Evolutionary conservation across 2,329 filamentous ascomycete genomes (phyloP).

Genomic region (Didymella pomorum): DNA sequence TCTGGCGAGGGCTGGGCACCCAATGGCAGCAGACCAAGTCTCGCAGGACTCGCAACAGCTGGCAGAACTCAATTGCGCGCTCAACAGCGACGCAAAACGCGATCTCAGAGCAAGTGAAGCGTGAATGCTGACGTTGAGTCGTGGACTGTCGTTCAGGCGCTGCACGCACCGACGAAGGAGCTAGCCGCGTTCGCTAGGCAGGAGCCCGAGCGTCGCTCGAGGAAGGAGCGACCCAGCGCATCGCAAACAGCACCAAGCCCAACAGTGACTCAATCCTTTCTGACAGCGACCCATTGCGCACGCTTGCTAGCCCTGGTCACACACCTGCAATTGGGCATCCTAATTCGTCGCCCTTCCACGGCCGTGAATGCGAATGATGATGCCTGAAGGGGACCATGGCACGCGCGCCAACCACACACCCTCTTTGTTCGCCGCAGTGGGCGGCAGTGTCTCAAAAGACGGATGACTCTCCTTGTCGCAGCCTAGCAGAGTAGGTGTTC

Average conservation of each 20-base stretch:
- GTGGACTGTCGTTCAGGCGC: constrained; percentile 20
- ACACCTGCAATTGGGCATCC: constrained; percentile 38
- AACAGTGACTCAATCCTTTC: constrained; percentile 37
- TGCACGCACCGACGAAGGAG: constrained; percentile 15
- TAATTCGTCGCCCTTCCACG: constrained; percentile 42
- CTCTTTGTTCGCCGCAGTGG: constrained; percentile 34
- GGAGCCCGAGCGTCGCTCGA: constrained; percentile 22
- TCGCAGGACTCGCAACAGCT: constrained; percentile 19
- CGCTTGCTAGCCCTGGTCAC: constrained; percentile 27
- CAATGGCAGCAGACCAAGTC: constrained; percentile 36
- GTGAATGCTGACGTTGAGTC: constrained; percentile 17
- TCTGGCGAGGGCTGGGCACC: constrained; percentile 10
- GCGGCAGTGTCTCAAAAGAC: constrained; percentile 25
- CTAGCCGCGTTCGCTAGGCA: constrained; percentile 25
- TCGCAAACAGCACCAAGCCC: constrained; percentile 27
- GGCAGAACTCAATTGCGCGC: constrained; percentile 26
- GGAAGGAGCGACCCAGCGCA: constrained; percentile 27
- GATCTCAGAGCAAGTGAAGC: constrained; percentile 22
- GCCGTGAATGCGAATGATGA: constrained; percentile 28
- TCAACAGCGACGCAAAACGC: constrained; percentile 29
- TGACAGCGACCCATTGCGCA: constrained; percentile 33
- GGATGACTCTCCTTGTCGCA: constrained; percentile 25
- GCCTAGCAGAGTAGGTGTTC: constrained; percentile 19
- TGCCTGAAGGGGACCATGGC: constrained; percentile 36
- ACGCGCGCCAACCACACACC: constrained; percentile 29